phyloP scores from a whole-genome alignment of 1,284 basidiomycete genomes.

The Xerocomus minutiporus region DNA sequence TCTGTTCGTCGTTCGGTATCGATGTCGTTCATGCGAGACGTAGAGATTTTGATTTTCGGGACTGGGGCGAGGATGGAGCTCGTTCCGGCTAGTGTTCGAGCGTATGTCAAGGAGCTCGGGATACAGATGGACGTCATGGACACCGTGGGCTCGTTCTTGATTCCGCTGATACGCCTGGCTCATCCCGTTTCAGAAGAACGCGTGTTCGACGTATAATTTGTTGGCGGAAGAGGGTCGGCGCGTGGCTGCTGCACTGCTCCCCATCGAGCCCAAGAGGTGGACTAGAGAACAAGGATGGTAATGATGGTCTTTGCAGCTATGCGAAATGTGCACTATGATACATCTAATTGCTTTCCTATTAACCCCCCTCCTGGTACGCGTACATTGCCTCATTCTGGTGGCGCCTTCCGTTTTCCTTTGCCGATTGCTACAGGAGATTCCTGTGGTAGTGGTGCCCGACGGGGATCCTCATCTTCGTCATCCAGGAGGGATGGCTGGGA shows the following conservation, averaged over 20 bases:
- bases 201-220: constrained; percentile 92
- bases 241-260: constrained; percentile 86
- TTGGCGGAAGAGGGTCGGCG: constrained; percentile 88
- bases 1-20: background rate
- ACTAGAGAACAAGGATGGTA: constrained; percentile 8
- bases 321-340: background rate
- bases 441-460: constrained; percentile 13
- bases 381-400: constrained; percentile 22
- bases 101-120: constrained; percentile 72
- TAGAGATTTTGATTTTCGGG: constrained; percentile 88
- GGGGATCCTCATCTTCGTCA: constrained; percentile 43
- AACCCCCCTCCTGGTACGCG: background rate
- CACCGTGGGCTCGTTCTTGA: constrained; percentile 54
- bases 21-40: background rate
- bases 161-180: background rate
- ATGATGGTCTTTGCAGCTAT: constrained; percentile 2
- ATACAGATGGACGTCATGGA: constrained; percentile 95
- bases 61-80: constrained; percentile 75
- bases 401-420: constrained; percentile 49
- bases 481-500: constrained; percentile 38
- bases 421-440: constrained; percentile 20
- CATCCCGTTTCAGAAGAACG: constrained; percentile 47
- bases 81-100: constrained; percentile 64
- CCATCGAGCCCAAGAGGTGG: constrained; percentile 34
- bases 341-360: no score